Evolutionary conservation across 306 rosid genomes (phyloP), one percentile per base, ranked within the genome.

Genomic region (Ziziphus jujuba): DNA sequence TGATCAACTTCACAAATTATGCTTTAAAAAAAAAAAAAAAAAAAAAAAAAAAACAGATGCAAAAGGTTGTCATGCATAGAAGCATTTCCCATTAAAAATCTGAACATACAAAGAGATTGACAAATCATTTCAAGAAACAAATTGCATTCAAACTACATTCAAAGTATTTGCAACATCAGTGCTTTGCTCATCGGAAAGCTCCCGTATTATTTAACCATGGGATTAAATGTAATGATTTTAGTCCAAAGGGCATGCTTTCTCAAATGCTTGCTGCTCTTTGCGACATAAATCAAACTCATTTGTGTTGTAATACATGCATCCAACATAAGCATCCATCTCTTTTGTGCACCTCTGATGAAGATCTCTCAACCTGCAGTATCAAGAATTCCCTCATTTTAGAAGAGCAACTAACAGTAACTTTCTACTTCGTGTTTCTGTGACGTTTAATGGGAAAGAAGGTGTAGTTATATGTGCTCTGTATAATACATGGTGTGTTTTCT

Each of bases 271-370:
- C 80, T 93, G 96, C 95, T 90, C 90, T 86, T 88, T 90, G 83
- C 96, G 98, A 73, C 98, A 93, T 50, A 90, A 73, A 72, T 95
- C 99, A 20, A 90, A 95, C 73, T 95, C 99, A 44, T 90, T 95
- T 23, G 99, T 95, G 54, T 87, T 77, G 82, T 93, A 90, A 80
- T 93, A 93, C 96, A 93, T 83, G 90, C 99, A 93, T 35, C 97
- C 97, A 1, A 83, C 97, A 23, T 85, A 93, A 0, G 59, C 86
- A 64, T 90, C 92, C 99, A 95, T 90, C 91, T 95, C 97, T 51
- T 84, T 90, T 0, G 99, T 88, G 88, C 99, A 95, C 72, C 77
- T 85, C 55, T 82, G 92, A 72, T 87, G 99, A 53, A 90, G 82
- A 87, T 95, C 99, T 86, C 64, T 90, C 71, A 95, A 91, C 83